Conservation (phyloP, 352 stramenopile species). For the Globisporangium takayamanum region DNA sequence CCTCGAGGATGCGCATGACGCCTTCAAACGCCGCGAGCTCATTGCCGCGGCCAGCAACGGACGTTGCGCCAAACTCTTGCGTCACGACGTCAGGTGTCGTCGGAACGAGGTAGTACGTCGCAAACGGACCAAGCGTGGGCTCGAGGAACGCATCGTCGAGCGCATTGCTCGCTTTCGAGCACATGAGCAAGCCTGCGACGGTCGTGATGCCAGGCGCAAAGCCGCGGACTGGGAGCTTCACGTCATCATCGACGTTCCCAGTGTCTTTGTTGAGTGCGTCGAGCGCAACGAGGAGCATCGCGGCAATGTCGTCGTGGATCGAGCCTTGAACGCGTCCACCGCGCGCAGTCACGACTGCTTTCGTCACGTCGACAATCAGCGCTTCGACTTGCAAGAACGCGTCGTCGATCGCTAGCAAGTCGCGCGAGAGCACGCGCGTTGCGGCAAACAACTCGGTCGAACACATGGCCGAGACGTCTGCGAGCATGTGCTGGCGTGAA, state of each 20-base stretch:
- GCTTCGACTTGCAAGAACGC: background rate
- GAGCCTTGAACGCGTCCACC: no score
- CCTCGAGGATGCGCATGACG: no score
- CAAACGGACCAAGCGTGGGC: background rate
- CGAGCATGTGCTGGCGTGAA: conserved; percentile 17
- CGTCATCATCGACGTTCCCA: no score
- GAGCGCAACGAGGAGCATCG: conserved; percentile 20
- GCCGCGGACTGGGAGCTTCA: no score
- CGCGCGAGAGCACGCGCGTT: conserved; percentile 25
- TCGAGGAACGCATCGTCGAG: no score
- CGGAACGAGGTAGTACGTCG: conserved; percentile 18
- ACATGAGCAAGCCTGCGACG: no score
- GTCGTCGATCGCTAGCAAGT: conserved; percentile 26
- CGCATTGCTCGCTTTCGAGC: no score
- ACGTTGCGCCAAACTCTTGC: conserved; percentile 11
- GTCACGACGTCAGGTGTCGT: conserved; percentile 14
- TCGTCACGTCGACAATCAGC: no score
- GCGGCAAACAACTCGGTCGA: conserved; percentile 16
- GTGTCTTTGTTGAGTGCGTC: no score
- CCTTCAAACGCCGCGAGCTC: background rate
- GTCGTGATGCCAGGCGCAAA: no score
- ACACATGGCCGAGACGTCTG: conserved; percentile 15
- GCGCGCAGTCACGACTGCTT: no score
- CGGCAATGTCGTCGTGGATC: background rate
- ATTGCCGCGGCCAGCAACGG: conserved; percentile 2